These are phyloP conservation scores for Leccinum subgranulosum DNA, from an alignment of 768 basidiomycete genomes.

Conservation along the genomic window DNA sequence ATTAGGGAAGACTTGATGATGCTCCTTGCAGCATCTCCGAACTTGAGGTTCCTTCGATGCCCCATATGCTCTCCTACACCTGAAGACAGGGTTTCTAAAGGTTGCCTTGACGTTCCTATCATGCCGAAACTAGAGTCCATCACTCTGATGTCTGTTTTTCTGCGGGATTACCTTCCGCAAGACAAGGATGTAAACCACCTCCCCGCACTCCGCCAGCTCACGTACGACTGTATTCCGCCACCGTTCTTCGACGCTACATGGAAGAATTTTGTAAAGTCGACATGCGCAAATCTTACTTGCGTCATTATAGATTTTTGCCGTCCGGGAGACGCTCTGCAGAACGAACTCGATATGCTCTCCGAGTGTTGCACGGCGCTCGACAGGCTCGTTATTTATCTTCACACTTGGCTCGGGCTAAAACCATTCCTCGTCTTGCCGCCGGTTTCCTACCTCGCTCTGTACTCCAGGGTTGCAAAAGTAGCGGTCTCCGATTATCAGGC, in stretches of 20 bases:
- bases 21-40: constrained; percentile 23
- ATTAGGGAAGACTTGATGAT: constrained; percentile 29
- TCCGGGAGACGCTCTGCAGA: constrained; percentile 21
- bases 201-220: constrained; percentile 29
- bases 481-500: constrained; percentile 13
- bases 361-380: constrained; percentile 24
- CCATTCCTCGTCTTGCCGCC: constrained; percentile 22
- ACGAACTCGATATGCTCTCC: constrained; percentile 23
- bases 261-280: constrained; percentile 25
- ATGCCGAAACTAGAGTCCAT: constrained; percentile 28
- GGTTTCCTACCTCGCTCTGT: constrained; percentile 23
- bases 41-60: constrained; percentile 27
- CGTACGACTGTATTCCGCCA: constrained; percentile 31
- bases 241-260: constrained; percentile 28
- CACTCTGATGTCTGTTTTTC: constrained; percentile 25
- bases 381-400: constrained; percentile 25
- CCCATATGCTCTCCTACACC: constrained; percentile 27
- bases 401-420: constrained; percentile 23
- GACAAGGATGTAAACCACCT: constrained; percentile 26
- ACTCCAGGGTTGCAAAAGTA: constrained; percentile 16
- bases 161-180: constrained; percentile 30
- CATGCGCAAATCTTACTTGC: constrained; percentile 26
- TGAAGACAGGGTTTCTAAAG: constrained; percentile 15
- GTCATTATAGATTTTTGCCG: constrained; percentile 28
- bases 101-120: constrained; percentile 22